These are phyloP conservation scores for Solanum virginianum DNA, from an alignment of 257 asterid species.

Conservation along the genomic window DNA sequence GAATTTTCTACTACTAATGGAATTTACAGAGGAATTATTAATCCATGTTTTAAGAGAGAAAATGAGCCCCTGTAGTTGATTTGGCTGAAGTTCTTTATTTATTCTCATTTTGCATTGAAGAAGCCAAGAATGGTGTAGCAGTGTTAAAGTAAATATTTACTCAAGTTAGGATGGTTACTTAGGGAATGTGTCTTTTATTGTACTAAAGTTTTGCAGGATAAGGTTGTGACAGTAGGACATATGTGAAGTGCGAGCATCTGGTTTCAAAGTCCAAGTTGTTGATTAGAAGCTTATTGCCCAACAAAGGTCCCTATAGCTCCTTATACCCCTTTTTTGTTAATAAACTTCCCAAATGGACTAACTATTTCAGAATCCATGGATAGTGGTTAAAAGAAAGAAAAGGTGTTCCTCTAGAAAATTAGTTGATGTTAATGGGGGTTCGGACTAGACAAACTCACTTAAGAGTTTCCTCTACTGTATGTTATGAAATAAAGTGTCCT, in stretches of 20 bases:
- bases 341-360: neutral
- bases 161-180: neutral
- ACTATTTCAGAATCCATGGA: neutral
- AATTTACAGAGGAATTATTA: neutral
- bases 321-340: neutral
- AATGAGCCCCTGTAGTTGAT: neutral
- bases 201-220: neutral
- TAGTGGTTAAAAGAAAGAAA: neutral
- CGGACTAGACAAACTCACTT: neutral
- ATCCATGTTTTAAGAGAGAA: neutral
- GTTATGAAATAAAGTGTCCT: neutral
- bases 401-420: neutral
- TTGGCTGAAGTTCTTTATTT: neutral
- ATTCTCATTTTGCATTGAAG: neutral
- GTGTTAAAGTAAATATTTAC: neutral
- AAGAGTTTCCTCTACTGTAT: neutral
- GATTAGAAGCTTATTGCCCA: neutral
- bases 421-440: neutral
- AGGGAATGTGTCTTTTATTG: neutral
- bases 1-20: neutral
- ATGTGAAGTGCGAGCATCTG: neutral
- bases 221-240: neutral
- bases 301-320: neutral
- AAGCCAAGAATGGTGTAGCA: neutral
- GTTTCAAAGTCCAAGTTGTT: neutral